Conservation (phyloP, 345 rosid species). For the Theobroma cacao region DNA sequence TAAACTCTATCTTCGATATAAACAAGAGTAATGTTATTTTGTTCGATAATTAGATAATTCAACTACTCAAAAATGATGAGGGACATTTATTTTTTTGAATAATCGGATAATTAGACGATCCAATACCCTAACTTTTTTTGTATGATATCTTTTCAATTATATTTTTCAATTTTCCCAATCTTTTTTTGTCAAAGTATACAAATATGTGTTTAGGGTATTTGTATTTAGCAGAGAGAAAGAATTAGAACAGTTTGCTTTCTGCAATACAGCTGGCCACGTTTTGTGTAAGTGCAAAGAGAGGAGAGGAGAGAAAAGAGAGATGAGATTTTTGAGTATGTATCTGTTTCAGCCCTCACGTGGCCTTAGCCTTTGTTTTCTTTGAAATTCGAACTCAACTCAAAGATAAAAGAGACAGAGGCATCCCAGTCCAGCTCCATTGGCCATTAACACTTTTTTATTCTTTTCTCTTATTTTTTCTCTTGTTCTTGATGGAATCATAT, state of each 20-base stretch:
- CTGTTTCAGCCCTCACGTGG: constrained; percentile 1
- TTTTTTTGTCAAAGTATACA: background rate
- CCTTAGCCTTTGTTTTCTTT: background rate
- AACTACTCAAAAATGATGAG: no score
- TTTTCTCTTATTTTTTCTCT: background rate
- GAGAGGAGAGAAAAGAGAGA: no score
- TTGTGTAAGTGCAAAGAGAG: background rate
- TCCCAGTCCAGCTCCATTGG: background rate
- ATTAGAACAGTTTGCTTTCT: background rate
- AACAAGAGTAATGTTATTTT: background rate
- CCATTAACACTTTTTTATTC: background rate
- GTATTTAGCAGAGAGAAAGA: background rate
- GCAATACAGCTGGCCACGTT: constrained; percentile 10
- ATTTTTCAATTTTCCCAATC: no score
- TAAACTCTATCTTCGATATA: background rate
- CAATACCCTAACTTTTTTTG: no score
- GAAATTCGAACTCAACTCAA: background rate
- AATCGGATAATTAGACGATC: no score
- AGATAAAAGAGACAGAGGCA: background rate
- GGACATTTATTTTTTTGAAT: no score
- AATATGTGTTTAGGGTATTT: background rate
- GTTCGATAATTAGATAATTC: no score
- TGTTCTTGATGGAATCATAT: background rate
- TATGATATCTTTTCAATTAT: no score
- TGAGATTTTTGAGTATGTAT: no score